Conservation (phyloP, 805 yeast species). For the Saturnispora ahearnii region DNA sequence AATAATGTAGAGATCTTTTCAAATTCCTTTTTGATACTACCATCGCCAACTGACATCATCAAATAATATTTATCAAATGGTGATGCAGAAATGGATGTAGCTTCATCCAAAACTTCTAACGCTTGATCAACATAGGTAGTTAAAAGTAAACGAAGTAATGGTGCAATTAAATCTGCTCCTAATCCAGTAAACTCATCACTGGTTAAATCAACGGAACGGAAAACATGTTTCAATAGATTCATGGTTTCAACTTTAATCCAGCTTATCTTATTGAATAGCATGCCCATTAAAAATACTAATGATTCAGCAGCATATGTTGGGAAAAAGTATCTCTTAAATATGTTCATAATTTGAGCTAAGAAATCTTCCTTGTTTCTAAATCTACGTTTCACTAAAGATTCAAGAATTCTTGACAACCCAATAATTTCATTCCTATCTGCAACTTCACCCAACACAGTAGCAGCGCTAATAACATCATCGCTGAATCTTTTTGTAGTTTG, state of each 20-base stretch:
- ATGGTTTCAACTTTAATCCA: slow-evolving; percentile 82
- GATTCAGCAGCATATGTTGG: slow-evolving; percentile 67
- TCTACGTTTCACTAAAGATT: slow-evolving; percentile 65
- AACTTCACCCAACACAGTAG: slow-evolving; percentile 50
- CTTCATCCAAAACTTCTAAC: slow-evolving; percentile 79
- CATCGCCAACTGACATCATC: slow-evolving; percentile 83
- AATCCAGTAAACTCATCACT: slow-evolving; percentile 75
- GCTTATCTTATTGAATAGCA: slow-evolving; percentile 61
- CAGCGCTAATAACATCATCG: slow-evolving; percentile 42
- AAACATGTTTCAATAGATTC: slow-evolving; percentile 60
- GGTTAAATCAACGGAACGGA: slow-evolving; percentile 70
- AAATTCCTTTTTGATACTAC: slow-evolving; percentile 67
- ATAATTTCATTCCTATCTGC: slow-evolving; percentile 48
- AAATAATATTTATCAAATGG: slow-evolving; percentile 85
- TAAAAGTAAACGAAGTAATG: slow-evolving; percentile 65
- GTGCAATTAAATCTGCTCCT: slow-evolving; percentile 93
- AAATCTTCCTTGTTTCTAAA: slow-evolving; percentile 91
- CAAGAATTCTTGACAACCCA: slow-evolving; percentile 56
- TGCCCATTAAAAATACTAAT: slow-evolving; percentile 66
- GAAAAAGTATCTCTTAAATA: slow-evolving; percentile 60
- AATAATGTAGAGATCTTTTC: slow-evolving; percentile 83
- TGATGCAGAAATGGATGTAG: slow-evolving; percentile 78
- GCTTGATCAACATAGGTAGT: slow-evolving; percentile 89
- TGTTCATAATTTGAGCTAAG: slow-evolving; percentile 65
- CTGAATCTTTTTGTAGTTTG: slow-evolving; percentile 48